Conservation (phyloP, 2,329 filamentous ascomycete genomes). For the Myotisia sp. region DNA sequence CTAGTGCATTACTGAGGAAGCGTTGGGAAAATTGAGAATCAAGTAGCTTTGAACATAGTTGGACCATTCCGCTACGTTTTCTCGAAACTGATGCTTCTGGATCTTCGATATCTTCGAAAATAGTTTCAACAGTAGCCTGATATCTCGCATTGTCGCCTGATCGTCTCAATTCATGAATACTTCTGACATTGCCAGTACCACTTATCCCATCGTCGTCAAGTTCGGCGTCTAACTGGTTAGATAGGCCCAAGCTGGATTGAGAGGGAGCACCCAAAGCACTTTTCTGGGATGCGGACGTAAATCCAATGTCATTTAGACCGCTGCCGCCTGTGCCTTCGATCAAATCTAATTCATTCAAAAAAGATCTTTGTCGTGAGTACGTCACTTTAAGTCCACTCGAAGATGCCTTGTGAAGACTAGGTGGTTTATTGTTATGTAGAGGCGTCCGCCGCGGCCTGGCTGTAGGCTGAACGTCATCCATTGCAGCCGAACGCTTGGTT, state of each 20-base stretch:
- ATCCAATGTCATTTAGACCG: conserved; percentile 1
- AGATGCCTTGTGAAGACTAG: conserved; percentile 10
- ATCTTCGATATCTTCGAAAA: conserved; percentile 46
- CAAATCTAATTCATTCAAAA: conserved; percentile 38
- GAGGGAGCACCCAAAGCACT: not conserved
- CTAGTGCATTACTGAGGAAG: conserved; percentile 60
- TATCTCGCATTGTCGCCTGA: conserved; percentile 45
- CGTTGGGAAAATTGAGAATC: conserved; percentile 27
- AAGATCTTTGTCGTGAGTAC: conserved; percentile 46
- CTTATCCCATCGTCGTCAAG: conserved; percentile 33
- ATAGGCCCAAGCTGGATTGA: not conserved
- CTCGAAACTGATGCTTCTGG: conserved; percentile 31
- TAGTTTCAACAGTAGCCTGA: conserved; percentile 39
- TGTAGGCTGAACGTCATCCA: no score
- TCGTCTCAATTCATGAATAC: conserved; percentile 48
- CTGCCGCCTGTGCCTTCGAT: conserved; percentile 9
- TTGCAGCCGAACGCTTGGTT: no score
- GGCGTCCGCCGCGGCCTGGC: no score
- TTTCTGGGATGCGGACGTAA: conserved; percentile 1
- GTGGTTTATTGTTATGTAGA: no score
- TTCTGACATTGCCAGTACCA: conserved; percentile 30
- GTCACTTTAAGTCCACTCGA: conserved; percentile 36
- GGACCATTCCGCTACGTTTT: conserved; percentile 40
- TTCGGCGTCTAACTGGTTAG: conserved; percentile 16
- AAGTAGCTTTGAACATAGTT: conserved; percentile 40